phyloP scores from a whole-genome alignment of 225 moss, liverwort and hornwort genomes.

The Ulota crispa region DNA sequence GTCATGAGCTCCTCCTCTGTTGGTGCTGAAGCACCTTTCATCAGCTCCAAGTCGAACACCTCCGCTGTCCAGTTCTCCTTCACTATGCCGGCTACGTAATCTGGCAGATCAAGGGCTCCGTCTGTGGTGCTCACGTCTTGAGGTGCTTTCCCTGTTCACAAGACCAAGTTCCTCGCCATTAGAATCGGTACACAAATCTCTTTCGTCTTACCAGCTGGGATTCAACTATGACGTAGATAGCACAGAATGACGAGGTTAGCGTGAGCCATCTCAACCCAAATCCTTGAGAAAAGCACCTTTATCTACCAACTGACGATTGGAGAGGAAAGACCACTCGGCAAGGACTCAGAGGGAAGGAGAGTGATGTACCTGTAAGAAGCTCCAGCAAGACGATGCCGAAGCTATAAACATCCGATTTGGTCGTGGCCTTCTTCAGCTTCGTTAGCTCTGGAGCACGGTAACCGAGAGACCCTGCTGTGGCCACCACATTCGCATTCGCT shows the following conservation, averaged over 20 bases:
- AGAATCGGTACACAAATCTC: neutral
- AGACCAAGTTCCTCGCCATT: neutral
- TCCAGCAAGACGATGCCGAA: slow-evolving; percentile 92
- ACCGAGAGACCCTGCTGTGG: slow-evolving; percentile 74
- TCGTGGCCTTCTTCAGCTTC: slow-evolving; percentile 81
- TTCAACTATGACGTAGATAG: too few species aligned
- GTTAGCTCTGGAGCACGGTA: slow-evolving; percentile 88
- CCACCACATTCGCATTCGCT: slow-evolving; percentile 83
- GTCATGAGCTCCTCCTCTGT: slow-evolving; percentile 82
- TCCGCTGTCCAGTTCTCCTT: slow-evolving; percentile 93
- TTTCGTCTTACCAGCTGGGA: neutral
- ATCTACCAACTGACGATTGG: neutral
- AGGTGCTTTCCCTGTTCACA: slow-evolving; percentile 58
- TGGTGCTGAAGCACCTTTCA: slow-evolving; percentile 66
- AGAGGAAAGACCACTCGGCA: too few species aligned
- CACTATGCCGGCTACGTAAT: slow-evolving; percentile 80
- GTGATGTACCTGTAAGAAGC: slow-evolving; percentile 67
- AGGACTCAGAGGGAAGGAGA: neutral
- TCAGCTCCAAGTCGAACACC: slow-evolving; percentile 78
- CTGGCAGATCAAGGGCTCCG: slow-evolving; percentile 71
- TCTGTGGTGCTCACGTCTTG: slow-evolving; percentile 67
- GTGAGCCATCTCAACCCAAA: neutral
- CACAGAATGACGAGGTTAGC: too few species aligned
- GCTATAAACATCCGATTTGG: slow-evolving; percentile 87
- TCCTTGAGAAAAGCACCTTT: neutral